Evolutionary conservation across 73 alveolate genomes (phyloP), one percentile per base, ranked within the genome.

Genomic region (Paramecium pentaurelia): DNA sequence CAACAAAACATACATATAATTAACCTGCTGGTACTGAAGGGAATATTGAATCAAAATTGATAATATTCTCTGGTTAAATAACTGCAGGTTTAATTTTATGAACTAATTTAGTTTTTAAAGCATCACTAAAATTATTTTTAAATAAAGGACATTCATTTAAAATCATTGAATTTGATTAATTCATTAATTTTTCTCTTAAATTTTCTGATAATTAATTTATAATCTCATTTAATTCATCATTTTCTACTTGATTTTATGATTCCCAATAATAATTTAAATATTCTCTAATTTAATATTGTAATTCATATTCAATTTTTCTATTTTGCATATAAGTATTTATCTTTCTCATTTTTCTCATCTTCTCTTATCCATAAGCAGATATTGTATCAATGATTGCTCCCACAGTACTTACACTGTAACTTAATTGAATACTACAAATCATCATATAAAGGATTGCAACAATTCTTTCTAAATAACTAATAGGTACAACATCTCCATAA

Each of bases 401-500:
- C 1, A 89, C 88, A 16, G 90, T 89, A 44, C 88, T 89, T 6
- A 89, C 86, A 49, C 92, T 71, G 30, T 89, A 89, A 6, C 86
- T 49, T 14, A 89, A 36, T 34, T 71, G 36, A 18, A 71, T 83
- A 51, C 94, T 89, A 45, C 94, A 71, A 9, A 89, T 22, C 40
- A 71, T 32, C 94, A 89, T 89, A 73, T 71, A 89, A 4, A 70
- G 32, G 10, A 89, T 89, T 5, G 85, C 80, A 58, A 89, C 75
- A 28, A 89, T 47, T 25, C 71, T 89, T 73, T 89, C 94, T 18
- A 68, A 27, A 18, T 71, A 71, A 44, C 59, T 89, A 36, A 45
- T 30, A 4, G 94, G 94, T 71, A 45, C 75, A 8, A 89, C 75
- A 89, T 89, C 94, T 28, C 94, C 94, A 89, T 89, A 89, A 2